Evolutionary conservation across 177 flowering plant genomes (phyloP).

Genomic region (Tripterygium wilfordii): DNA sequence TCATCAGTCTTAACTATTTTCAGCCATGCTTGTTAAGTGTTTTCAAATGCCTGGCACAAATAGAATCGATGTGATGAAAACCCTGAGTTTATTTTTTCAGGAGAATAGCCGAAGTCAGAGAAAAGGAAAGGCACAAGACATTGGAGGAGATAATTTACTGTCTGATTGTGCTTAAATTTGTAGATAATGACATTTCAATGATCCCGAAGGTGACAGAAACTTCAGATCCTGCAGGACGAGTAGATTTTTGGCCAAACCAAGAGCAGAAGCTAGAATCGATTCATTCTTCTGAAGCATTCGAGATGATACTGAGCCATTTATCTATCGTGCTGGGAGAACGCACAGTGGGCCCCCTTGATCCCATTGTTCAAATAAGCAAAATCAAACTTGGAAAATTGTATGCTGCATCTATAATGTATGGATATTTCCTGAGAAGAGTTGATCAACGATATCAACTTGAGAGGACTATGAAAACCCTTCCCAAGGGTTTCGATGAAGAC

Average conservation of each 20-base stretch:
- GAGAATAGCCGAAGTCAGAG: constrained; percentile 87
- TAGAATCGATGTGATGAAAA: not conserved
- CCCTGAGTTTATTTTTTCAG: constrained; percentile 32
- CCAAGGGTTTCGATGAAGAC: constrained; percentile 37
- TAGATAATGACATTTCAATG: constrained; percentile 64
- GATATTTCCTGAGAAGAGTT: constrained; percentile 87
- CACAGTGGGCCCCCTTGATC: constrained; percentile 50
- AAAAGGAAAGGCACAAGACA: constrained; percentile 58
- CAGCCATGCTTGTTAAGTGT: no score
- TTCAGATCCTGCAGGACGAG: constrained; percentile 54
- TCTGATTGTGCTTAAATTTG: constrained; percentile 66
- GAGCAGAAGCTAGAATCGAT: constrained; percentile 68
- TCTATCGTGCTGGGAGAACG: constrained; percentile 80
- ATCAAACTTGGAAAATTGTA: constrained; percentile 91
- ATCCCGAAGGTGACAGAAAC: constrained; percentile 58
- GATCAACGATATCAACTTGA: constrained; percentile 87
- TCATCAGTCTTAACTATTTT: no score
- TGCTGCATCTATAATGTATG: constrained; percentile 97
- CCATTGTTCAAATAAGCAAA: constrained; percentile 67
- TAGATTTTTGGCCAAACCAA: constrained; percentile 89
- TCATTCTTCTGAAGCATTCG: constrained; percentile 87
- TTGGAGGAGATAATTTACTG: constrained; percentile 84
- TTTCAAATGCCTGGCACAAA: no score
- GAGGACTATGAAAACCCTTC: constrained; percentile 75
- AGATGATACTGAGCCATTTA: constrained; percentile 84